A percentile compares a stretch with the other conserved stretches of the same genome.
Conservation (phyloP, 495 filamentous ascomycete species). For the Penicillium flavigenum region DNA sequence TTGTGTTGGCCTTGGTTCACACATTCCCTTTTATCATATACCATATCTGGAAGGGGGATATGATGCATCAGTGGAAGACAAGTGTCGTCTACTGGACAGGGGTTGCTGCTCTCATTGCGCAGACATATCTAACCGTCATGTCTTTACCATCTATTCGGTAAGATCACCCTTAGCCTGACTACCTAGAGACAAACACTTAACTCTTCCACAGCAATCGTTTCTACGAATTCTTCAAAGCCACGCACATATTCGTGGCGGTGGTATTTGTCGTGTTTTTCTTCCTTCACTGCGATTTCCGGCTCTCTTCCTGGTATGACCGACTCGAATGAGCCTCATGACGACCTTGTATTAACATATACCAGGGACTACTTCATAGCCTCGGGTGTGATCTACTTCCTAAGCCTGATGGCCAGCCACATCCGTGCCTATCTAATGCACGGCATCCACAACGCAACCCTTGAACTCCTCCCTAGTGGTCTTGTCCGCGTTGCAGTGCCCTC, state of each 20-base stretch:
- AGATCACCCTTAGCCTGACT: neutral
- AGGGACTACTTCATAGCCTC: slow-evolving; percentile 63
- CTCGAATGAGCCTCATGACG: neutral
- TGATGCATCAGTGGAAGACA: slow-evolving; percentile 46
- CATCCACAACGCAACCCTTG: slow-evolving; percentile 44
- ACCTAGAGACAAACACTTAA: neutral
- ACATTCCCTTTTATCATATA: slow-evolving; percentile 55
- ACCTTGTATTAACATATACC: slow-evolving; percentile 9
- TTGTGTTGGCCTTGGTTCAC: slow-evolving; percentile 48
- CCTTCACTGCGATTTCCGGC: slow-evolving; percentile 33
- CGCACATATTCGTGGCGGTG: slow-evolving; percentile 46
- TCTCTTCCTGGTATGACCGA: slow-evolving; percentile 51
- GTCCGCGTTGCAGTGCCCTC: slow-evolving; percentile 48
- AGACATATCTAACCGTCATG: slow-evolving; percentile 52
- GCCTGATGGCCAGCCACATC: slow-evolving; percentile 41
- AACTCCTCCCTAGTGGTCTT: slow-evolving; percentile 41
- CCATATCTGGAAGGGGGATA: slow-evolving; percentile 43
- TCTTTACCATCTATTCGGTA: slow-evolving; percentile 48
- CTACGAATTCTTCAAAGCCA: slow-evolving; percentile 56
- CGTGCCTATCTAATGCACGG: slow-evolving; percentile 49
- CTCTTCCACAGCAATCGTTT: slow-evolving; percentile 37
- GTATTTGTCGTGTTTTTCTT: slow-evolving; percentile 53
- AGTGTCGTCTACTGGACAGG: slow-evolving; percentile 42
- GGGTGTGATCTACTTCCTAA: slow-evolving; percentile 47
- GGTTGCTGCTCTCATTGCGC: slow-evolving; percentile 47